phyloP scores from a whole-genome alignment of 768 basidiomycete species.

The Collybiopsis confluens region DNA sequence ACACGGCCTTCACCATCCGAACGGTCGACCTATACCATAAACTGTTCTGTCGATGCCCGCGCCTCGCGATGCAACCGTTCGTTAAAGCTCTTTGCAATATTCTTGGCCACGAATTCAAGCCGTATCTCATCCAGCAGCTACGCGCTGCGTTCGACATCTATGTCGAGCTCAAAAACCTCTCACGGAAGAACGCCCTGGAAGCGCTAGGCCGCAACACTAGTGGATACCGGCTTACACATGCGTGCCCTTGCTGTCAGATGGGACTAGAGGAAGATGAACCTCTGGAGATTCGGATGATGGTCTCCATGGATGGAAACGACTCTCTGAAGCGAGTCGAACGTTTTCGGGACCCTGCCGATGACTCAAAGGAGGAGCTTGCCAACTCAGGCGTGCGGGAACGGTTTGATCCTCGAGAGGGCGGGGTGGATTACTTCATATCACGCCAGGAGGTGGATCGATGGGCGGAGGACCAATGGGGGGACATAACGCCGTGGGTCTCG shows the following conservation, averaged over 20 bases:
- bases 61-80: constrained; percentile 13
- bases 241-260: constrained; percentile 13
- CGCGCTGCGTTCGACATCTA: constrained; percentile 12
- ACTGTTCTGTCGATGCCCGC: constrained; percentile 8
- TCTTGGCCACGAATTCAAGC: constrained; percentile 6
- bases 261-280: constrained; percentile 9
- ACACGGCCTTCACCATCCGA: constrained; percentile 2
- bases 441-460: constrained; percentile 17
- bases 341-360: not conserved
- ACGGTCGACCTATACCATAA: constrained; percentile 6
- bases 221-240: constrained; percentile 12
- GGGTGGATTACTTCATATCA: constrained; percentile 15
- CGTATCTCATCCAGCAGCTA: constrained; percentile 4
- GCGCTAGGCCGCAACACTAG: constrained; percentile 7
- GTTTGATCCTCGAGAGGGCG: constrained; percentile 9
- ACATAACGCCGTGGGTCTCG: not conserved
- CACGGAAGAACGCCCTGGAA: not conserved
- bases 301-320: constrained; percentile 14
- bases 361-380: not conserved
- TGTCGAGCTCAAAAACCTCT: not conserved
- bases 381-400: constrained; percentile 5
- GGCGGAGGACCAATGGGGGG: constrained; percentile 7
- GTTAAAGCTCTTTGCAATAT: constrained; percentile 15
- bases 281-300: constrained; percentile 5
- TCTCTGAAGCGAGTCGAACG: constrained; percentile 11